Conservation (phyloP, 306 rosid species). For the Mucuna pruriens region DNA sequence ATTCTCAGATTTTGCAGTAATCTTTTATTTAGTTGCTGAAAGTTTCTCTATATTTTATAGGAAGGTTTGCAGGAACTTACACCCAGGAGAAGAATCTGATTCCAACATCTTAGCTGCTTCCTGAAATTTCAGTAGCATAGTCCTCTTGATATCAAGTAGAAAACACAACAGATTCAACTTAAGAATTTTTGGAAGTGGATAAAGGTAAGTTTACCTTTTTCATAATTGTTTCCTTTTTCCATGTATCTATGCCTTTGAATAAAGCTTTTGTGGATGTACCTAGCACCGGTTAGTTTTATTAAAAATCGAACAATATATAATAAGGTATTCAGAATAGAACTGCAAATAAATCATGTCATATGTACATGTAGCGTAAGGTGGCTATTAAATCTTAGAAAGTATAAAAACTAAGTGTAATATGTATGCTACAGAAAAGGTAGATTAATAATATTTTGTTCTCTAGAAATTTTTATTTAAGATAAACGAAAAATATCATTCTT, state of each 20-base stretch:
- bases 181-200: neutral
- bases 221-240: conserved; percentile 81
- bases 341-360: neutral
- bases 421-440: neutral
- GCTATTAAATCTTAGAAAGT: neutral
- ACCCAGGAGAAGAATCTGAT: conserved; percentile 54
- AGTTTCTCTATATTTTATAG: neutral
- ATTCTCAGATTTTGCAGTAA: neutral
- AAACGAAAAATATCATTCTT: neutral
- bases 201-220: conserved; percentile 52
- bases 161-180: neutral
- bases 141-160: conserved; percentile 11
- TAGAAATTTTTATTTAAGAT: neutral
- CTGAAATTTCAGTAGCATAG: conserved; percentile 53
- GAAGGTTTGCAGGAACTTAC: conserved; percentile 46
- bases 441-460: neutral
- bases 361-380: neutral
- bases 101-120: conserved; percentile 66
- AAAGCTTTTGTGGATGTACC: conserved; percentile 81
- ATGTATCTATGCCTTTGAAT: conserved; percentile 73
- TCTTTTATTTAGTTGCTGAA: neutral
- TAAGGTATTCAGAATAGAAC: neutral
- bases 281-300: conserved; percentile 37
- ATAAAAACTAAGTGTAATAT: neutral
- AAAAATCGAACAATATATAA: neutral